Base-by-base conservation (phyloP, 192 early-diverging fungal genomes). In the Backusella australiensis region DNA sequence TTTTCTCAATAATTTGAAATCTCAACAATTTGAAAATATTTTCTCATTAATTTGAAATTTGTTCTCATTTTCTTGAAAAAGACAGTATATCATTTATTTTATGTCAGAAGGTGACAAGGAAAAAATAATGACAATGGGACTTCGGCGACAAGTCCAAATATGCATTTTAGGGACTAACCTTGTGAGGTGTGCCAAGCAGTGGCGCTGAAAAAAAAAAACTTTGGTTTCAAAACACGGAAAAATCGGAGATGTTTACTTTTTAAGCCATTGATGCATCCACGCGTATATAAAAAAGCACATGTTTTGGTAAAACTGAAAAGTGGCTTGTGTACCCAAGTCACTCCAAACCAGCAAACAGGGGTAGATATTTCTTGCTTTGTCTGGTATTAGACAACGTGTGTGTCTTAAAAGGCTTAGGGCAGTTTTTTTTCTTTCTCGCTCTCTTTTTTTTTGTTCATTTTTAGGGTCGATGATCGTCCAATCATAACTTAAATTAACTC, bases 271-370 rank as follows among this genome's bases (percentile, higher is more conserved):
- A n/a, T 49, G 46, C 46, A 49, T 49, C 46, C 46, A 49, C 46
- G 46, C 46, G 46, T 49, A 49, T 49, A n/a, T 14, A 49, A 59
- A 21, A 59, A 8, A 21, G 12, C 56, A 63, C 26, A 23, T 63
- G 23, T 63, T 63, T 63, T 63, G 56, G 56, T 29, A 63, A 63
- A 23, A 72, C 70, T 44, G 53, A 59, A 52, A 32, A 41, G 72
- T 74, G 72, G 56, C 72, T 65, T 74, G 72, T 74, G 72, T 63
- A 39, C 35, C 56, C 72, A 74, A 74, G 56, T 65, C 56, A 63
- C 52, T 59, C n/a, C 72, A 29, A 73, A 34, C 36, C 52, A 65
- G 52, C 52, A n/a, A 35, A 34, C 74, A 75, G 74, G 74, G 74
- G 74, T 56, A 41, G 38, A 11, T 63, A 39, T 21, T 67, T n/a